Percentiles rank a stretch among this genome's conserved stretches.
Conservation (phyloP, 179 eudicot species). For the Drosera spatulata region DNA sequence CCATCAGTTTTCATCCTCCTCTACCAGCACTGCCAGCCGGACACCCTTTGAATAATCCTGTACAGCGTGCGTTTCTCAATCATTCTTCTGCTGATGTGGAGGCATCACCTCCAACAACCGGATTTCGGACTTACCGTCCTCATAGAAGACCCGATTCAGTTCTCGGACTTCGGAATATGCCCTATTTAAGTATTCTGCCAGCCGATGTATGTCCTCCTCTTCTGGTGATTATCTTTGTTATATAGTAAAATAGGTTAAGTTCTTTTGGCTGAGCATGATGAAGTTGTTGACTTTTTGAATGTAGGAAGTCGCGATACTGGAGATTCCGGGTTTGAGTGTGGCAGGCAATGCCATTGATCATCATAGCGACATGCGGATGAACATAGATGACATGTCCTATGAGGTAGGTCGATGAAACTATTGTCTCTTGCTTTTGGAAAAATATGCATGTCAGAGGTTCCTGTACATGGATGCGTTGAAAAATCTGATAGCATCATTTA, state of each 20-base stretch:
- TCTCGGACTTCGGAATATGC: slow-evolving; percentile 58
- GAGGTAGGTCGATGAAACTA: slow-evolving; percentile 41
- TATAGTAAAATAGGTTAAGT: background rate
- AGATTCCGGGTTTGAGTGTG: slow-evolving; percentile 58
- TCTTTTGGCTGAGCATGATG: background rate
- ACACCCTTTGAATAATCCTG: slow-evolving; percentile 22
- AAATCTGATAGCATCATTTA: too few species aligned
- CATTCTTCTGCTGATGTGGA: slow-evolving; percentile 35
- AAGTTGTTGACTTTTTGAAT: slow-evolving; percentile 7
- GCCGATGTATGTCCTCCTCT: slow-evolving; percentile 41
- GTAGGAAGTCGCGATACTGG: slow-evolving; percentile 84
- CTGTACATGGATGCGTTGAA: too few species aligned
- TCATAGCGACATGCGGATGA: slow-evolving; percentile 88
- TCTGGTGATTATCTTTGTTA: background rate
- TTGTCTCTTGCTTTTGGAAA: background rate
- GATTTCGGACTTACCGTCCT: slow-evolving; percentile 50
- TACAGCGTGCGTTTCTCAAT: slow-evolving; percentile 18
- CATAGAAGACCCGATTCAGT: slow-evolving; percentile 54
- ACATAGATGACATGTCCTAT: slow-evolving; percentile 90
- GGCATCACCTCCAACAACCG: slow-evolving; percentile 42
- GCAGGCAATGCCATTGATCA: slow-evolving; percentile 49
- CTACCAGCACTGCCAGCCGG: slow-evolving; percentile 37
- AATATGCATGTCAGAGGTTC: background rate
- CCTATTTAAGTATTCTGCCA: slow-evolving; percentile 56
- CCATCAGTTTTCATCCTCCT: slow-evolving; percentile 42